A percentile compares a stretch with the other conserved stretches of the same genome.
Conservation (phyloP, 257 asterid genomes). For the Thymus mandschuricus region DNA sequence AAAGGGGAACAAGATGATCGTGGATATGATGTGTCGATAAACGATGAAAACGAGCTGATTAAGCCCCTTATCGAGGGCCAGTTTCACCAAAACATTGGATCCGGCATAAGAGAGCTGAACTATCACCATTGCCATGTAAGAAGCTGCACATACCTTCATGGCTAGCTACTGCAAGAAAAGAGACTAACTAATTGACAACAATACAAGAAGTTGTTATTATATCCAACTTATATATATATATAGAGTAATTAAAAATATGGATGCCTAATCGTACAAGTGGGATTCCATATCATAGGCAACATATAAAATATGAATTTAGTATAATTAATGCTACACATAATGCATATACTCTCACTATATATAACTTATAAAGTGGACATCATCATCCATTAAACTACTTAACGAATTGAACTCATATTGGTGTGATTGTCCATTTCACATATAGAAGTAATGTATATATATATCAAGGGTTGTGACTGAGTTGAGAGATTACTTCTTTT, state of each 20-base stretch:
- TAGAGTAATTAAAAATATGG: no score
- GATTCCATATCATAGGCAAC: neutral
- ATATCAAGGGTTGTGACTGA: no score
- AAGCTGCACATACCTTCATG: neutral
- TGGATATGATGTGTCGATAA: constrained; percentile 27
- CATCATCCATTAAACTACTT: neutral
- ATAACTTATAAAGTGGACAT: neutral
- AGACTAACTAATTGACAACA: neutral
- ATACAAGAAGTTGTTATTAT: neutral
- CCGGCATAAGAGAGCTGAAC: constrained; percentile 32
- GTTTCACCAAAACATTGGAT: constrained; percentile 29
- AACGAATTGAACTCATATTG: no score
- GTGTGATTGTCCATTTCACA: no score
- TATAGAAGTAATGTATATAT: no score
- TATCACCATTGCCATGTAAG: constrained; percentile 30
- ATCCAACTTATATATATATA: no score
- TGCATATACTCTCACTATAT: neutral
- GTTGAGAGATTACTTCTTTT: no score
- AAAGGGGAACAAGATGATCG: constrained; percentile 29
- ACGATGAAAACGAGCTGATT: constrained; percentile 28
- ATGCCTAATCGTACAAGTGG: neutral
- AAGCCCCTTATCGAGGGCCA: constrained; percentile 33
- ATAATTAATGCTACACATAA: neutral
- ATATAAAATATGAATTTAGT: neutral
- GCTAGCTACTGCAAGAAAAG: neutral